Evolutionary conservation across 495 filamentous ascomycete genomes (phyloP).

Genomic region (Trichoderma erinaceum): DNA sequence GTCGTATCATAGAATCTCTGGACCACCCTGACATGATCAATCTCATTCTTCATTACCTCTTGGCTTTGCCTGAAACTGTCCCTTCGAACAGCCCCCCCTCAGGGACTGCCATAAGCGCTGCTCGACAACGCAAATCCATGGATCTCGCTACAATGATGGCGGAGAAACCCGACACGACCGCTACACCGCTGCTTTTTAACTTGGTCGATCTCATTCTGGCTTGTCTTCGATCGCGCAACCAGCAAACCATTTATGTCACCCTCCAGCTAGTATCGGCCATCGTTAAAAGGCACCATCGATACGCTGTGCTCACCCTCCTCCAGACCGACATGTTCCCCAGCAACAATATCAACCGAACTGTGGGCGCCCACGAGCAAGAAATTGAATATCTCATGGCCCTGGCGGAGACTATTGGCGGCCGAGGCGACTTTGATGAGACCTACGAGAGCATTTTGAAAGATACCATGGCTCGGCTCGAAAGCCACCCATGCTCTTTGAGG

Average conservation of each 20-base stretch:
- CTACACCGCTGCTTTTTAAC: slow-evolving; percentile 85
- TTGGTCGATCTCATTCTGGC: slow-evolving; percentile 83
- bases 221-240: slow-evolving; percentile 75
- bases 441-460: slow-evolving; percentile 84
- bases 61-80: slow-evolving; percentile 51
- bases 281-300: slow-evolving; percentile 78
- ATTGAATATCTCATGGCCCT: slow-evolving; percentile 67
- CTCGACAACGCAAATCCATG: slow-evolving; percentile 79
- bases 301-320: slow-evolving; percentile 71
- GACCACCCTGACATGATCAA: slow-evolving; percentile 90
- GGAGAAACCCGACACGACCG: slow-evolving; percentile 58
- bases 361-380: slow-evolving; percentile 75
- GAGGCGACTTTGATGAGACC: slow-evolving; percentile 65
- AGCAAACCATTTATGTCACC: slow-evolving; percentile 83
- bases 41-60: slow-evolving; percentile 85
- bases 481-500: slow-evolving; percentile 63
- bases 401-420: slow-evolving; percentile 63
- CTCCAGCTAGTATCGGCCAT: slow-evolving; percentile 79
- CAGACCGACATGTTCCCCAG: slow-evolving; percentile 52
- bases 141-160: slow-evolving; percentile 74
- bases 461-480: slow-evolving; percentile 68
- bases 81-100: slow-evolving; percentile 14
- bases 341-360: slow-evolving; percentile 52
- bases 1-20: slow-evolving; percentile 80
- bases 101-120: slow-evolving; percentile 45